Evolutionary conservation across 192 early-diverging fungal genomes (phyloP), one percentile per base, ranked within the genome.

Genomic region (Pilaira anomala): DNA sequence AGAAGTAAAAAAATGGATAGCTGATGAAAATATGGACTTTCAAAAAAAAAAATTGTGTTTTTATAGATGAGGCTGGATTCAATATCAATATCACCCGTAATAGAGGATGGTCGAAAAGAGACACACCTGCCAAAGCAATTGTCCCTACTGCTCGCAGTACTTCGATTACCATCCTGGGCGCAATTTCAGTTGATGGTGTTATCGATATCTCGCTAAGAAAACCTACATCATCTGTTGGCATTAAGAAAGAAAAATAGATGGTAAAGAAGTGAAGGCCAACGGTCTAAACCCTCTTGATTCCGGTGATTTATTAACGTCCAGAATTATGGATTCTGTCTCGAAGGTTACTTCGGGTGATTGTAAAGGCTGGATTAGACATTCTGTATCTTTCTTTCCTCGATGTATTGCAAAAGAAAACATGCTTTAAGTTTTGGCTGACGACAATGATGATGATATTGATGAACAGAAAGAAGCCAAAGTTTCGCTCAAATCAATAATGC

Each of bases 41-140:
- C 48, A 28, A n/a, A 66, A 22, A 28, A n/a, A 66, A 22, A n/a
- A 66, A 66, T 25, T 36, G 65, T 40, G 46, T 50, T 2, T 59
- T 66, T 24, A 44, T 66, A 49, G 65, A 66, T 19, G 54, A 66
- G 53, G 41, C 65, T 22, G 65, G 42, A 7, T 66, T 58, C 36
- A 7, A 65, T 65, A 63, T 52, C 36, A 63, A 63, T 12, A 63
- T 63, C 30, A 63, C 50, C 30, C 22, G 52, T 33, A 56, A 25
- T 33, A 29, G 22, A 13, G 51, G 18, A 5, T 57, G 41, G 52
- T 41, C 53, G 9, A 19, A 29, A 36, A 64, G 56, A 36, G 44
- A 42, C 1, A 29, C 22, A 29, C 12, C 40, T 9, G 26, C 63
- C 18, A 14, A 45, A 13, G 63, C 42, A 5, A 36, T 36, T 4